Evolutionary conservation across 2,329 filamentous ascomycete species (phyloP), one percentile per base, ranked within the genome.

Genomic region (Phialemoniopsis sp.): DNA sequence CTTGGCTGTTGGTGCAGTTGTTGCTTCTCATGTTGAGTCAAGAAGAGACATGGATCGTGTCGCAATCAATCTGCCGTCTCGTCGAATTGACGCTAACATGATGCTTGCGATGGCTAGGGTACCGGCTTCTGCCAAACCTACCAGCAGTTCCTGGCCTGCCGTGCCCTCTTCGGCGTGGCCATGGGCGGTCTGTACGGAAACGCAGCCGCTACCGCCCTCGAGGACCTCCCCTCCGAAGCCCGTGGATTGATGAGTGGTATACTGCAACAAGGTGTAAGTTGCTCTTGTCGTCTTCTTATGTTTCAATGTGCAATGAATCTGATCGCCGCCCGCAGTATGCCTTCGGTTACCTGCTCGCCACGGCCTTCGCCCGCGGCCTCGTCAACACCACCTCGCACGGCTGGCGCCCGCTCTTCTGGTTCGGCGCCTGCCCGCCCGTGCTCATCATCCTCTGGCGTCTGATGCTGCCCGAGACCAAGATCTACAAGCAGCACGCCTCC

Each of bases 381-480:
- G 78, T 90, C 36, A 67, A 86, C 59, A 93, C 88, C 1, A 91
- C 88, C 1, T 60, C 79, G 1, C 83, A 94, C 55, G 81, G 75
- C 38, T 95, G 89, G 89, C 73, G 89, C 8, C 87, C 89, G 1
- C 69, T 95, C 1, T 95, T 82, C 69, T 95, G 89, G 89, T 95
- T 95, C 59, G 89, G 83, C 12, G 87, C 89, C 6, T 77, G 82
- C 29, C 87, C 87, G 0, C 89, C 89, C 0, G 73, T 89, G 14
- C 42, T 49, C 8, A 47, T 49, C 36, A 49, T 49, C 15, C 28
- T 26, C 28, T 45, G 47, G 40, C 48, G 48, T 5, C 39, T 50
- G 28, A 32, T 47, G 43, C 45, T 50, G 29, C 44, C 48, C 36
- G 48, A 50, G 45, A 49, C 48, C 28, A 36, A 40, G 17, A 38